Evolutionary conservation across 345 rosid species (phyloP), one percentile per base, ranked within the genome.

Genomic region (Aquilaria sinensis): DNA sequence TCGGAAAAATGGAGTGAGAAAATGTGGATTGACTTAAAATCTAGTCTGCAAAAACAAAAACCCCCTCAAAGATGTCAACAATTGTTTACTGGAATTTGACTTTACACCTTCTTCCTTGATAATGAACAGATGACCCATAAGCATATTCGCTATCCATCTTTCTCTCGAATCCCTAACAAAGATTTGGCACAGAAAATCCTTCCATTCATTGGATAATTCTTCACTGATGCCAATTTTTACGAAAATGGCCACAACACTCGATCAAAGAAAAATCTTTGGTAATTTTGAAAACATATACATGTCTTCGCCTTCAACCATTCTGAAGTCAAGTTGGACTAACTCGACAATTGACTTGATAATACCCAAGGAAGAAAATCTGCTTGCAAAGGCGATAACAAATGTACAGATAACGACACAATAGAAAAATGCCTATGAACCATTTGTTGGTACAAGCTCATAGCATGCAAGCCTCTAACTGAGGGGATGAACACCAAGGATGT

Each of bases 91-190:
- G 29, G 47, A 2, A 70, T 51, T 51, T 48, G 34, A 8, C 43
- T 5, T 50, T 12, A 29, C 10, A 13, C 11, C 31, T 5, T 58
- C 74, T 16, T 68, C 75, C n/a, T 64, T 79, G 51, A 74, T 51
- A 56, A 87, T 60, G 41, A 89, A 92, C 11, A 91, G 95, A 47
- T 89, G 96, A 23, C 67, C 60, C 73, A 87, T 43, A 56, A 92
- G 87, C 96, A 85, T 87, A 73, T 81, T 83, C 9, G 88, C 86
- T n/a, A 92, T 87, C 81, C 89, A 87, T 67, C 98, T 73, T 33
- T 62, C 65, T 4, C 56, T 71, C 0, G 89, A 81, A 55, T 89
- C 81, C 64, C 74, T 87, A 2, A 70, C 80, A 16, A 89, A 80
- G 71, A 95, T 87, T 49, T 74, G 79, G 11, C 52, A 54, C 63